Conservation (phyloP, 2,329 filamentous ascomycete genomes). For the Colletotrichum brevisporum region DNA sequence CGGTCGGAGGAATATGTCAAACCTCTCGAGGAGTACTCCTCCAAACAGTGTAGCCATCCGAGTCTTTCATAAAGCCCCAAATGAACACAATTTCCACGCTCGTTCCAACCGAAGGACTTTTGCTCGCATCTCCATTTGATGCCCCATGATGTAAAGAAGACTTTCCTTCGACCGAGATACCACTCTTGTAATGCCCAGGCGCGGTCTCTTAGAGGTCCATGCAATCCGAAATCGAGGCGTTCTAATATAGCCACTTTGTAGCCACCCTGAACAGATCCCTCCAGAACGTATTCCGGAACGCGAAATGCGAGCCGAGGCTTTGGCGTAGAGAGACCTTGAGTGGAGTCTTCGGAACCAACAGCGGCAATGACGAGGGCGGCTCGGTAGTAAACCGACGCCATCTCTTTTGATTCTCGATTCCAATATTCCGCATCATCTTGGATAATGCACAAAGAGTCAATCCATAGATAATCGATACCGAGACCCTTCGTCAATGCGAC, state of each 20-base stretch:
- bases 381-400: not conserved
- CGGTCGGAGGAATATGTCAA: not conserved
- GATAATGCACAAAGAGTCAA: constrained; percentile 39
- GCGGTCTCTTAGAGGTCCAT: not conserved
- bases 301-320: not conserved
- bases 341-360: not conserved
- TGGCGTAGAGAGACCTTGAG: not conserved
- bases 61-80: not conserved
- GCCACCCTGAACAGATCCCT: not conserved
- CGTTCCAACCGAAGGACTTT: not conserved
- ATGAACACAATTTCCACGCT: not conserved
- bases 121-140: not conserved
- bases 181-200: not conserved
- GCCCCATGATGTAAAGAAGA: not conserved
- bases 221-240: not conserved
- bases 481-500: constrained; percentile 6
- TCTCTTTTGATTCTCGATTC: not conserved
- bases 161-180: not conserved
- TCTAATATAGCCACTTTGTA: not conserved
- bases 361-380: not conserved
- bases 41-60: not conserved
- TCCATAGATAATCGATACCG: constrained; percentile 34
- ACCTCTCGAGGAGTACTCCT: not conserved
- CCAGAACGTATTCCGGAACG: not conserved
- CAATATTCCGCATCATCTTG: constrained; percentile 22